These are phyloP conservation scores for Schizosaccharomyces lindneri DNA, from an alignment of 805 yeast genomes.

Conservation along the genomic window DNA sequence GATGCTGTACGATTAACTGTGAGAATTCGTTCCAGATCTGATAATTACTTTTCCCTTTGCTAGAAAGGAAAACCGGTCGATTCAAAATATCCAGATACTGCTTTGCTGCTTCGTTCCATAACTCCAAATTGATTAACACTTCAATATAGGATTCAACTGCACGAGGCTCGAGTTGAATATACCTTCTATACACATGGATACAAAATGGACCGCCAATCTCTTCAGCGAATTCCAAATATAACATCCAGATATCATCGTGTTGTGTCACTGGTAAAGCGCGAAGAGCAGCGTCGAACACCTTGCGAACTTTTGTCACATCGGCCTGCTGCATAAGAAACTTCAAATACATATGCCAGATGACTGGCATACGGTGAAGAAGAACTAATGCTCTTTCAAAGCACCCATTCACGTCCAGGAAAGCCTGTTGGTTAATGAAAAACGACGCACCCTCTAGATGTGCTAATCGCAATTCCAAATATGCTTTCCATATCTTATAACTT, in stretches of 20 bases:
- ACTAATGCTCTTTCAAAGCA: slow-evolving; percentile 26
- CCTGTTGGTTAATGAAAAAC: slow-evolving; percentile 13
- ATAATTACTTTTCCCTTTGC: slow-evolving; percentile 20
- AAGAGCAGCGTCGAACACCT: slow-evolving; percentile 26
- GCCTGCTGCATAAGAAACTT: slow-evolving; percentile 17
- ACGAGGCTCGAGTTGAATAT: slow-evolving; percentile 10
- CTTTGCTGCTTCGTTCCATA: slow-evolving; percentile 11
- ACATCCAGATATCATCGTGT: slow-evolving; percentile 31
- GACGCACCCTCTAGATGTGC: slow-evolving; percentile 12
- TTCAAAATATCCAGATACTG: slow-evolving; percentile 17
- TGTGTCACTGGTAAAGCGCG: slow-evolving; percentile 24
- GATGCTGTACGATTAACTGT: slow-evolving; percentile 17
- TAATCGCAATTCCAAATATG: slow-evolving; percentile 22
- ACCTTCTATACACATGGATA: slow-evolving; percentile 16
- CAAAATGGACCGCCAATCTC: slow-evolving; percentile 20
- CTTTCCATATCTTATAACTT: slow-evolving; percentile 27
- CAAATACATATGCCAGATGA: slow-evolving; percentile 29
- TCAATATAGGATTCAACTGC: slow-evolving; percentile 12
- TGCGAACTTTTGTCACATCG: slow-evolving; percentile 19
- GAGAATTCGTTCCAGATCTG: slow-evolving; percentile 25
- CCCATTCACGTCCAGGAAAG: slow-evolving; percentile 17
- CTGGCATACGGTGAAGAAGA: slow-evolving; percentile 21
- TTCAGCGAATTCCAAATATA: slow-evolving; percentile 26
- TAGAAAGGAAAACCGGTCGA: slow-evolving; percentile 16
- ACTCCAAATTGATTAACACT: slow-evolving; percentile 9